Percentiles rank a stretch among this genome's conserved stretches.
These are phyloP conservation scores for Trichoderma atrobrunneum DNA, from an alignment of 2,329 filamentous ascomycete species.

Conservation along the genomic window DNA sequence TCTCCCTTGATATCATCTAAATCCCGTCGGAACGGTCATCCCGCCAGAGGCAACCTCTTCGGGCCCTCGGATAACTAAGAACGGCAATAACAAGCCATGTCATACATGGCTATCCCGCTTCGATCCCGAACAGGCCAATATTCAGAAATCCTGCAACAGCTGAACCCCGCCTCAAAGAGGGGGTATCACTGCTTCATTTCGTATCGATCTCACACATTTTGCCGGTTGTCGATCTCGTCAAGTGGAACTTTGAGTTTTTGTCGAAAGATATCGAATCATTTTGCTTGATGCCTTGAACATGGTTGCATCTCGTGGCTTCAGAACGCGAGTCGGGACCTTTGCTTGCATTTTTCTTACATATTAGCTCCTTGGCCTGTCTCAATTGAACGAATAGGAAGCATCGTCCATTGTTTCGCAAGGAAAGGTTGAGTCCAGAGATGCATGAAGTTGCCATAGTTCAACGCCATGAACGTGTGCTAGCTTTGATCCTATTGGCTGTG, in stretches of 20 bases:
- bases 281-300: not conserved
- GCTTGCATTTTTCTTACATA: not conserved
- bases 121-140: not conserved
- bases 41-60: not conserved
- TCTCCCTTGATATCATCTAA: not conserved
- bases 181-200: not conserved
- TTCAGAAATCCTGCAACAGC: not conserved
- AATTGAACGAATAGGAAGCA: not conserved
- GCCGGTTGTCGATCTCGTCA: not conserved
- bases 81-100: not conserved
- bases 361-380: not conserved
- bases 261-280: not conserved
- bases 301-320: not conserved
- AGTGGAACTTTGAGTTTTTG: slow-evolving; percentile 6
- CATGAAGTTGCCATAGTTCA: not conserved
- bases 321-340: not conserved
- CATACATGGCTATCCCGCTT: not conserved
- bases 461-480: not conserved
- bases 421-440: not conserved
- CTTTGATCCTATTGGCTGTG: not conserved
- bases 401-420: not conserved
- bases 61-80: not conserved
- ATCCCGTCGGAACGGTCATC: not conserved
- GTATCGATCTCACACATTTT: not conserved
- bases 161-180: not conserved